Conservation (phyloP, 2,329 filamentous ascomycete genomes). For the Lachnellula suecica region DNA sequence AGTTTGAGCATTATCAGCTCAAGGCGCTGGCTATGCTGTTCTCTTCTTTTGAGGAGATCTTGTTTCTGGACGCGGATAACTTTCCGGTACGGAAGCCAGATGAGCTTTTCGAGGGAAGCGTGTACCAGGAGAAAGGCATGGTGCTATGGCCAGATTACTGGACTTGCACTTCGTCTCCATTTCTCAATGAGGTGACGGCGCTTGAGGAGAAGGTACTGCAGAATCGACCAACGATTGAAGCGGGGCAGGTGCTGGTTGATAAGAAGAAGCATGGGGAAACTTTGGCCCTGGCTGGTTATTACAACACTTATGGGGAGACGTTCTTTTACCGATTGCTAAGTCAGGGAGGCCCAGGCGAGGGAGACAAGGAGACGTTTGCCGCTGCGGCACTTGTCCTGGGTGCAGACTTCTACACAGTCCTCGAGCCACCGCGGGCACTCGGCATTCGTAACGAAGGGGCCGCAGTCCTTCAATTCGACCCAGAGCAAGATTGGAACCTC, state of each 20-base stretch:
- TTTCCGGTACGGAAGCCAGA: conserved; percentile 44
- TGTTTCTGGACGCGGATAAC: conserved; percentile 48
- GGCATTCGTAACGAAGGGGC: conserved; percentile 7
- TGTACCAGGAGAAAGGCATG: conserved; percentile 41
- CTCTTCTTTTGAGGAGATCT: conserved; percentile 47
- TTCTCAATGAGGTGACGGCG: conserved; percentile 38
- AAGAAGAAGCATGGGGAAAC: conserved; percentile 41
- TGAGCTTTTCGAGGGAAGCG: conserved; percentile 38
- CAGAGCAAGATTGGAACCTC: not conserved
- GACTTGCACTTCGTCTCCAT: conserved; percentile 37
- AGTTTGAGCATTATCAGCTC: conserved; percentile 44
- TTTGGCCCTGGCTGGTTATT: conserved; percentile 47
- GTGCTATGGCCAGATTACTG: conserved; percentile 49
- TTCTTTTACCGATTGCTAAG: conserved; percentile 5
- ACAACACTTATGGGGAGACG: conserved; percentile 43
- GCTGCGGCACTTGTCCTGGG: conserved; percentile 41
- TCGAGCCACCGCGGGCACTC: conserved; percentile 6
- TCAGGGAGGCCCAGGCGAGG: conserved; percentile 46
- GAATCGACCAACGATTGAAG: conserved; percentile 38
- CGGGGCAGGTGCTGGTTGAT: conserved; percentile 44
- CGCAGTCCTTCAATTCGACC: conserved; percentile 17
- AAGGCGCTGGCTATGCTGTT: conserved; percentile 48
- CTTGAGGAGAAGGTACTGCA: not conserved
- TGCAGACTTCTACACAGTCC: conserved; percentile 37
- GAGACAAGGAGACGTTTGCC: conserved; percentile 51